phyloP scores from a whole-genome alignment of 305 asterid species.

The Rubia tinctorum region DNA sequence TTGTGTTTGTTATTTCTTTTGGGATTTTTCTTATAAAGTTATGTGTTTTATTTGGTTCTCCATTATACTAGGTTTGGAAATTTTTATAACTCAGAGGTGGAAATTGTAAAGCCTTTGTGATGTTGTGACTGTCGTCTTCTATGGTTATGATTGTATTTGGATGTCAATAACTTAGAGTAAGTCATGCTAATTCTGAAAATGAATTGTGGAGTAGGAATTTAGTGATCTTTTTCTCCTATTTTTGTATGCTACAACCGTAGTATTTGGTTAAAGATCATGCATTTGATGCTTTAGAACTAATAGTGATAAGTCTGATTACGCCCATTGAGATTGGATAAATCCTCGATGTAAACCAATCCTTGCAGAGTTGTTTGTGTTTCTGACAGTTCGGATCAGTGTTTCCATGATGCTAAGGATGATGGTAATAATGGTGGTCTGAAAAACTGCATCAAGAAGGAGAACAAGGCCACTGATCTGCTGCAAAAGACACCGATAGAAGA shows the following conservation, averaged over 20 bases:
- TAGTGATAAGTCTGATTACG: too few relatives aligned
- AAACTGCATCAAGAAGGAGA: constrained; percentile 52
- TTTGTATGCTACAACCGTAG: background rate
- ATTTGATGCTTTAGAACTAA: background rate
- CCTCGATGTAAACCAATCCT: constrained; percentile 29
- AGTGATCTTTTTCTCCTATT: background rate
- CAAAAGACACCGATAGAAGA: constrained; percentile 41
- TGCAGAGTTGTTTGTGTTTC: constrained; percentile 31
- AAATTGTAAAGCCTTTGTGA: background rate
- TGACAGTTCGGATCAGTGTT: constrained; percentile 26
- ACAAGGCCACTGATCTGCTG: constrained; percentile 8
- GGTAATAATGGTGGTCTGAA: constrained; percentile 26
- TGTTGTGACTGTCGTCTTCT: background rate
- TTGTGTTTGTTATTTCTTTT: too few relatives aligned
- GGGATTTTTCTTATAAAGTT: background rate
- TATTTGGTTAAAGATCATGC: background rate
- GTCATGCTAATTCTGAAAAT: background rate
- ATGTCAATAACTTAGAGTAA: background rate
- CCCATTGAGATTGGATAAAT: constrained; percentile 53
- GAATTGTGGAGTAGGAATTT: background rate
- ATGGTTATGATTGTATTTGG: background rate
- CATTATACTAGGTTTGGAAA: background rate
- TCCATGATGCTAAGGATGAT: constrained; percentile 27
- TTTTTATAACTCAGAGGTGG: background rate
- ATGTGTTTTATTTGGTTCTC: background rate